Base-by-base conservation (phyloP, 108 stramenopile species). In the Nitzschia sp. region DNA sequence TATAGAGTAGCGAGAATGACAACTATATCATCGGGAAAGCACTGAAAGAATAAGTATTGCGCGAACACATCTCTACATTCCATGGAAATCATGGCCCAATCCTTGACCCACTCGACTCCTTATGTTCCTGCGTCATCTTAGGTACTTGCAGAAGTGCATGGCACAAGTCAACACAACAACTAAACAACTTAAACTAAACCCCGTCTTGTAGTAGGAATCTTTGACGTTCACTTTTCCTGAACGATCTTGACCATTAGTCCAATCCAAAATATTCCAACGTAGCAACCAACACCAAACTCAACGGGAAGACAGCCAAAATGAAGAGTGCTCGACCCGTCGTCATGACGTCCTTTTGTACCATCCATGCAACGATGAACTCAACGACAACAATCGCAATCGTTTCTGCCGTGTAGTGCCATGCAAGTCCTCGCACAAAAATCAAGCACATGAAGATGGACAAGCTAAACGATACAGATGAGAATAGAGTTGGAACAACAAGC, bases 381-480 rank as follows among this genome's bases (percentile, higher is more conserved):
- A 97, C 97, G 62, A 87, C 57, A 10, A 98, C 78, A 68, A 98
- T 98, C 42, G 93, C 62, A 53, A 95, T 80, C 11, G 96, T 97
- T 73, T 98, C 98, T 8, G 98, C 96, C 51, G 89, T 86, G 71
- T 92, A 98, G 78, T 95, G 83, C 98, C 98, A 98, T 10, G 94
- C 96, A 37, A 98, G 75, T 10, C 90, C 81, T 43, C 94, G 82
- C 67, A 92, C 88, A 71, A 80, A 96, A 53, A 97, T 86, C 42
- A 98, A 81, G 34, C 83, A 90, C 89, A 97, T 92, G 75, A 98
- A 97, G 55, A 97, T 91, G 3, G 86, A 93, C 41, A 98, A 83
- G 57, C 90, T 63, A 34, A 21, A 59, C 10, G 37, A 54, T 2
- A 54, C 0, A 22, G 6, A 6, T 54, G 53, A 29, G 52, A n/a